Percentiles rank a stretch among this genome's conserved stretches.
These are phyloP conservation scores for Asterophora lycoperdoides DNA, from an alignment of 768 basidiomycete genomes.

Conservation along the genomic window DNA sequence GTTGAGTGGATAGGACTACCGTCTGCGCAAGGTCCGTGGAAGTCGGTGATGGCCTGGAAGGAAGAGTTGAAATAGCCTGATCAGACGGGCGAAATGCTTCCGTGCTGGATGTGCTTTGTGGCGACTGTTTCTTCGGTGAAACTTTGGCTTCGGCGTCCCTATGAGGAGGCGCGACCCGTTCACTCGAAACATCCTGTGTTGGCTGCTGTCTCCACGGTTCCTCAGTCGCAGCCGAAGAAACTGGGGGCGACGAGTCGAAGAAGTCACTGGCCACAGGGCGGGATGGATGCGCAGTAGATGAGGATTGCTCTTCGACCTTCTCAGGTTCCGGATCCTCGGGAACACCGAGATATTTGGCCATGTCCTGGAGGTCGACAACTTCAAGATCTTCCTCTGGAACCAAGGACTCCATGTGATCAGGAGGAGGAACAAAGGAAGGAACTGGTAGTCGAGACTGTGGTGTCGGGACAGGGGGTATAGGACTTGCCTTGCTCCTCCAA, in stretches of 20 bases:
- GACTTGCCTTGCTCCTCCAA: slow-evolving; percentile 52
- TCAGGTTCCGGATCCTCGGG: slow-evolving; percentile 21
- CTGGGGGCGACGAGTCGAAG: slow-evolving; percentile 47
- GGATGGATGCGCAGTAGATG: slow-evolving; percentile 13
- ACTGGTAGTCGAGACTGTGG: slow-evolving; percentile 14
- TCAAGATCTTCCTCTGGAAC: slow-evolving; percentile 61
- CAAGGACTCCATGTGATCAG: slow-evolving; percentile 43
- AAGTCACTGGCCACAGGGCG: slow-evolving; percentile 68
- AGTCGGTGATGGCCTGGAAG: background rate
- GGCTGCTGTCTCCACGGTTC: slow-evolving; percentile 43
- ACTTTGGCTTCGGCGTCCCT: background rate
- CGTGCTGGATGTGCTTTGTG: background rate
- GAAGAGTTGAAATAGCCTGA: background rate
- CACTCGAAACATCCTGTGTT: background rate
- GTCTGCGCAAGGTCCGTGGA: slow-evolving; percentile 19
- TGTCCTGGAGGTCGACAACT: slow-evolving; percentile 76
- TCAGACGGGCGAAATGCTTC: slow-evolving; percentile 2
- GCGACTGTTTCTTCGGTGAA: background rate
- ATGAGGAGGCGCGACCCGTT: background rate
- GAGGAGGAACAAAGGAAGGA: slow-evolving; percentile 30
- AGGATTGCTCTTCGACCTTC: slow-evolving; percentile 20
- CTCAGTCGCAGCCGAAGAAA: slow-evolving; percentile 31
- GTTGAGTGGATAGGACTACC: slow-evolving; percentile 21
- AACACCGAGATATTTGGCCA: slow-evolving; percentile 62
- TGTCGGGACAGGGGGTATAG: background rate